Evolutionary conservation across 2,329 filamentous ascomycete species (phyloP).

Genomic region (Whalleya microplaca): DNA sequence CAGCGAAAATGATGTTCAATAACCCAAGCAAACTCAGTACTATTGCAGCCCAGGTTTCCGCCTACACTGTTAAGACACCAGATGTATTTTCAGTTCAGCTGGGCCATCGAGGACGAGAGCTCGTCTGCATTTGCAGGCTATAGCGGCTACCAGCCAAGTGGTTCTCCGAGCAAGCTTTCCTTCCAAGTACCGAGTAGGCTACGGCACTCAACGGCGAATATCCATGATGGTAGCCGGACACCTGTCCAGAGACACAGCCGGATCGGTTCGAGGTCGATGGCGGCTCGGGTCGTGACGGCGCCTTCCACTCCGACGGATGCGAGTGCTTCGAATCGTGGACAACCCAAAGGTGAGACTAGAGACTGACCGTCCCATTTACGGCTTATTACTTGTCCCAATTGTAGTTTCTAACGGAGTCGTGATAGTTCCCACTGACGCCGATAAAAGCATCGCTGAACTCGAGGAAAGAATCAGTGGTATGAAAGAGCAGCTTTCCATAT

Average conservation of each 20-base stretch:
- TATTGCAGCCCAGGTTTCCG: not conserved
- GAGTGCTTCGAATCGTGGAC: no score
- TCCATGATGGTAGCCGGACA: not conserved
- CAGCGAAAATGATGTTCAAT: not conserved
- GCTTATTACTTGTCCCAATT: not conserved
- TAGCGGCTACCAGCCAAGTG: not conserved
- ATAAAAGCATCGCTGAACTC: not conserved
- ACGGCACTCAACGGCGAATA: not conserved
- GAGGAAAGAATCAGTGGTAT: not conserved
- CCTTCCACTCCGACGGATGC: not conserved
- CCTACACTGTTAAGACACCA: not conserved
- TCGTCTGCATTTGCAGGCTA: conserved; percentile 7
- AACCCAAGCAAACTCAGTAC: not conserved
- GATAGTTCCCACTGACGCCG: not conserved
- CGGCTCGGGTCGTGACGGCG: not conserved
- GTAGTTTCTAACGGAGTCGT: not conserved
- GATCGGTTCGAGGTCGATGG: not conserved
- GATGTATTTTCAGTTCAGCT: conserved; percentile 21
- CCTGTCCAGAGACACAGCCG: not conserved
- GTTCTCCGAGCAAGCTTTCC: not conserved
- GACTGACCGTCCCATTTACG: no score
- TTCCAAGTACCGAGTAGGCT: not conserved
- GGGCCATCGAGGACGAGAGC: conserved; percentile 9
- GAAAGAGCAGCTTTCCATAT: not conserved
- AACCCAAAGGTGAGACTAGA: no score